Evolutionary conservation across 768 basidiomycete genomes (phyloP), one percentile per base, ranked within the genome.

Genomic region (Psilocybe azurescens): DNA sequence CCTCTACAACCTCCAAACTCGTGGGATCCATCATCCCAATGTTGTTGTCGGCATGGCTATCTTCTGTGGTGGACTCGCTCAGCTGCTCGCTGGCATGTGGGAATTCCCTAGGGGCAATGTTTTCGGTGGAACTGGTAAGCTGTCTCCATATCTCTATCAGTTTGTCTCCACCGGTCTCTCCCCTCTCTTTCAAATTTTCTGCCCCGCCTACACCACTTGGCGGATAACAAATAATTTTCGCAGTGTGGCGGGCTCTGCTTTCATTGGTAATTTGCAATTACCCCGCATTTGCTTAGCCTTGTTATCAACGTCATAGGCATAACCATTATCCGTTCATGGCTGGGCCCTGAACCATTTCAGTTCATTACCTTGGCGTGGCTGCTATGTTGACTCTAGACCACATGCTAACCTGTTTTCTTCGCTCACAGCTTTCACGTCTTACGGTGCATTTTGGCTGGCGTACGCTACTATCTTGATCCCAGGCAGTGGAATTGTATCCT

Each of bases 61-160:
- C 66, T 91, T 88, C 75, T 86, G 86, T 63, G 95, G 94, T 65
- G 95, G 95, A 62, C 86, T 95, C 33, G 89, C 83, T 11, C 95
- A 96, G 72, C 80, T 96, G 50, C 77, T 95, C 41, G 94, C 94
- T 32, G 95, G 95, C 46, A 93, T 95, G 89, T 94, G 93, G 93
- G 89, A 89, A 74, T 89, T 89, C 76, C 84, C 86, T 14, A 75
- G 82, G 33, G 88, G 88, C 0, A 92, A 93, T 65, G 78, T 77
- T 0, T 91, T 93, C 64, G 89, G 87, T 66, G 90, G 83, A 10
- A 88, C 90, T 30, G 89, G 90, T 90, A 44, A 74, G 89, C 77
- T 75, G 76, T 53, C 51, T 58, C 57, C 60, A 52, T 46, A 13
- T n/a, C 1, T 46, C 29, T 36, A 51, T 28, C 32, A 5, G 16